phyloP scores from a whole-genome alignment of 768 basidiomycete genomes.

The Mycena pura region DNA sequence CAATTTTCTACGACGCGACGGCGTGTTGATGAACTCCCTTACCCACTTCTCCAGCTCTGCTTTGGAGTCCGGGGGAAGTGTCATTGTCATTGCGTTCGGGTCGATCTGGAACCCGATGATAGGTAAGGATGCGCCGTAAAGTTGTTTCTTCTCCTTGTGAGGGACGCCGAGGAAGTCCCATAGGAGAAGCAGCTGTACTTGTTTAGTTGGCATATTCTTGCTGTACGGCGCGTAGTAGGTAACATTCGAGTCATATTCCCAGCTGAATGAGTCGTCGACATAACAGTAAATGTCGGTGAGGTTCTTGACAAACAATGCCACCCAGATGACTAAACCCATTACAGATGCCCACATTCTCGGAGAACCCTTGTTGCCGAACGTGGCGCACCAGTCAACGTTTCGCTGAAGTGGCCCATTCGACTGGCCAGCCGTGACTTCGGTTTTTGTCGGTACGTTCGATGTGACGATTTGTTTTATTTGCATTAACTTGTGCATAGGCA shows the following conservation, averaged over 20 bases:
- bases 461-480: conserved; percentile 37
- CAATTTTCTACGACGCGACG: conserved; percentile 14
- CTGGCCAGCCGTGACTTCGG: neutral
- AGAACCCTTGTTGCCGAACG: conserved; percentile 31
- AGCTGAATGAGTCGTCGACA: conserved; percentile 35
- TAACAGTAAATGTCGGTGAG: conserved; percentile 29
- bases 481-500: conserved; percentile 32
- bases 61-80: conserved; percentile 14
- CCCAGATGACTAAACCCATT: conserved; percentile 38
- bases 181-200: conserved; percentile 31
- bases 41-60: conserved; percentile 20
- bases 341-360: too few relatives aligned
- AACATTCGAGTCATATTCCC: conserved; percentile 16
- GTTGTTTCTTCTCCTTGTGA: conserved; percentile 32
- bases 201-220: conserved; percentile 27
- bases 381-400: conserved; percentile 32
- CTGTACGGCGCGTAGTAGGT: conserved; percentile 30
- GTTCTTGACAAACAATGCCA: conserved; percentile 25
- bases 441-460: conserved; percentile 10
- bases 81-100: conserved; percentile 28
- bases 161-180: conserved; percentile 35
- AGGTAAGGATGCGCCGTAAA: conserved; percentile 22
- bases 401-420: neutral
- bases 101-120: conserved; percentile 42
- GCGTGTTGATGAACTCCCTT: conserved; percentile 15